Base-by-base conservation (phyloP, 345 rosid species). In the Brassica carinata region DNA sequence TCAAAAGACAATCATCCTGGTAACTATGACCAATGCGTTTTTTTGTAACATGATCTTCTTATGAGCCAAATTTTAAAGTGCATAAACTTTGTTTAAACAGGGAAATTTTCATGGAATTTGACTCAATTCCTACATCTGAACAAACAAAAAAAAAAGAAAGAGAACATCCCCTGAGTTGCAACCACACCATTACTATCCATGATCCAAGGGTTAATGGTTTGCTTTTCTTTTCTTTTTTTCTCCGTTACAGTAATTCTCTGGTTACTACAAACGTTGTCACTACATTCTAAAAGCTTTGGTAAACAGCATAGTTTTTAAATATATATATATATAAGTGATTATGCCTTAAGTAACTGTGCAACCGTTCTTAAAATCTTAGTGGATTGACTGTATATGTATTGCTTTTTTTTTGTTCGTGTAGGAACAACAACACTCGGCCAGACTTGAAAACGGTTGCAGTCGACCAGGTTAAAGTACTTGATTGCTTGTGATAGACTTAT, bases 51-150 rank as follows among this genome's bases (percentile, higher is more conserved):
- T 38, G 53, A 45, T 45, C 53, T 45, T 45, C 53, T 38, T 38
- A 38, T 38, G 61, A 64, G 34, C 55, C 3, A 5, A 33, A 8
- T 71, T 26, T 80, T 17, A 11, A 67, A 30, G 26, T 7, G 80
- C 66, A 23, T 67, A 51, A 4, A 66, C 55, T 43, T 69, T 74
- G 14, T 62, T 51, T 2, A 17, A 59, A 72, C 91, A 91, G 58
- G 98, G 88, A 91, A 83, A 94, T 82, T 55, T 93, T 93, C 82
- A 77, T 87, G 84, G 88, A 89, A 75, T 93, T 90, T 83, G 94
- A 91, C 13, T 45, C n/a, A 38, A 38, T 38, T 38, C 13, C 3
- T 38, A 38, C 45, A 38, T 8, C 45, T 38, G 10, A 38, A 38
- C 10, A 4, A 5, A 7, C 8, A 7, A 34, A 34, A 8, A 38